phyloP scores from a whole-genome alignment of 2,329 filamentous ascomycete species.

The Fusarium luffae region DNA sequence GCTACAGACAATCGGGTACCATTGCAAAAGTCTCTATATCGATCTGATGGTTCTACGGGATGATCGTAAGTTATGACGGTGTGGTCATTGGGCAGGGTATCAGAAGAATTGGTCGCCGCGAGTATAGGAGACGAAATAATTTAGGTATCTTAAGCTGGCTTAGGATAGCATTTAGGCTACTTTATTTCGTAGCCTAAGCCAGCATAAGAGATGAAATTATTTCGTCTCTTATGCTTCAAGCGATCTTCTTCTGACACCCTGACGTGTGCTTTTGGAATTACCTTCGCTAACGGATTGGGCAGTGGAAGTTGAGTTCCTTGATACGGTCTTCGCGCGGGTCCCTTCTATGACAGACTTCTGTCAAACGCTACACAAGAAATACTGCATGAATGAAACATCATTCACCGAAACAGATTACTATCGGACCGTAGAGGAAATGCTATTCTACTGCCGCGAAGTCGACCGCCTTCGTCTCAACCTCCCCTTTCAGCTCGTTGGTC shows the following conservation, averaged over 20 bases:
- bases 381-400: slow-evolving; percentile 60
- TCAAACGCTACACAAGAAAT: slow-evolving; percentile 55
- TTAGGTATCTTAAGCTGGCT: too few species aligned
- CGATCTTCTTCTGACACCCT: too few species aligned
- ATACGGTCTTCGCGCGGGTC: slow-evolving; percentile 58
- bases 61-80: slow-evolving; percentile 54
- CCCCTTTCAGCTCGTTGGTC: slow-evolving; percentile 62
- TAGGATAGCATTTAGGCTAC: too few species aligned
- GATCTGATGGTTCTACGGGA: slow-evolving; percentile 66
- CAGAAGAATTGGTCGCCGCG: too few species aligned
- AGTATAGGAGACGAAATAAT: too few species aligned
- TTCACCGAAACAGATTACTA: slow-evolving; percentile 64
- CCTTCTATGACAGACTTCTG: slow-evolving; percentile 60
- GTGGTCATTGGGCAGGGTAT: too few species aligned
- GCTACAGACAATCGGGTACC: slow-evolving; percentile 58
- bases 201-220: too few species aligned
- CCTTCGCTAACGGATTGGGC: slow-evolving; percentile 27
- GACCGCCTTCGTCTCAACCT: slow-evolving; percentile 62
- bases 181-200: too few species aligned
- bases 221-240: too few species aligned
- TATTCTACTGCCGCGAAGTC: slow-evolving; percentile 58
- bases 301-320: slow-evolving; percentile 63
- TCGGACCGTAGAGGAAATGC: slow-evolving; percentile 53
- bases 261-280: neutral
- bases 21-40: slow-evolving; percentile 62